phyloP scores from a whole-genome alignment of 176 grass and related monocot species.

The Zea luxurians region DNA sequence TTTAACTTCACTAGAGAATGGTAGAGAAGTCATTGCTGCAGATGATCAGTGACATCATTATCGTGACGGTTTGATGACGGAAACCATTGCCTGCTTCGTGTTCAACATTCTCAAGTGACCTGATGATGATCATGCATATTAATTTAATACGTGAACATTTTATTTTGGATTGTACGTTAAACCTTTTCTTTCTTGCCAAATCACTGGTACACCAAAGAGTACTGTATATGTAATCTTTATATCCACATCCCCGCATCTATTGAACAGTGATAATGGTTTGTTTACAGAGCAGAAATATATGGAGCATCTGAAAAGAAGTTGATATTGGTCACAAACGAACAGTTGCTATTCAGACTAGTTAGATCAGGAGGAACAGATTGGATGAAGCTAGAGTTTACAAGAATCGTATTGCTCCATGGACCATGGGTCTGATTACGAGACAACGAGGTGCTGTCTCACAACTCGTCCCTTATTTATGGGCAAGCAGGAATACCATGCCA shows the following conservation, averaged over 20 bases:
- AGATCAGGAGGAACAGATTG: not conserved
- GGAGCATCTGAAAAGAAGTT: not conserved
- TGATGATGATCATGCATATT: not conserved
- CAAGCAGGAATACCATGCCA: not conserved
- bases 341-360: not conserved
- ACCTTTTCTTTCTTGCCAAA: not conserved
- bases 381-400: not conserved
- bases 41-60: constrained; percentile 25
- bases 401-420: not conserved
- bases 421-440: not conserved
- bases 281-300: constrained; percentile 4
- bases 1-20: constrained; percentile 33
- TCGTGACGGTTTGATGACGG: not conserved
- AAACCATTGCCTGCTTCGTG: not conserved
- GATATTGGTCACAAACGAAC: not conserved
- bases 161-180: not conserved
- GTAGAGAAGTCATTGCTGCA: constrained; percentile 34
- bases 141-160: not conserved
- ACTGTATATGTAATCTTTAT: not conserved
- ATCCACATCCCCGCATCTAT: not conserved
- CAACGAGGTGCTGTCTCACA: constrained; percentile 7
- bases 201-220: not conserved
- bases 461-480: too few relatives aligned
- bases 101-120: not conserved
- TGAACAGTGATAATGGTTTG: not conserved